phyloP scores from a whole-genome alignment of 208 protist species.

The Crithidia fasciculata region DNA sequence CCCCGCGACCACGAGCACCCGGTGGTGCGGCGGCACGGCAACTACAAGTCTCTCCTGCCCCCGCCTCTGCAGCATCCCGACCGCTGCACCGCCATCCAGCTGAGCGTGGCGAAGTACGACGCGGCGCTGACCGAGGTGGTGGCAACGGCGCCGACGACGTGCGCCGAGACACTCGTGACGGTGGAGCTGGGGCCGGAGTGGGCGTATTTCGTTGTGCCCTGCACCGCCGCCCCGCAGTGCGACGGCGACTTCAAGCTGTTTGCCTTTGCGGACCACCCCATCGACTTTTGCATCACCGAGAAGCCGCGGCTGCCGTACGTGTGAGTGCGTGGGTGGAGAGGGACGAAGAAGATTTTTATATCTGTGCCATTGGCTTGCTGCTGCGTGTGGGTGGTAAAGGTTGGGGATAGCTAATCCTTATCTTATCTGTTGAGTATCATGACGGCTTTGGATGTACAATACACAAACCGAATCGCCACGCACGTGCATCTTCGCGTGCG shows the following conservation, averaged over 20 bases:
- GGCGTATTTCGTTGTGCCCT: conserved; percentile 84
- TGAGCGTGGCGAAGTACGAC: conserved; percentile 82
- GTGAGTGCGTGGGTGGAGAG: conserved; percentile 13
- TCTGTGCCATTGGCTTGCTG: not conserved
- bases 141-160: conserved; percentile 39
- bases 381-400: not conserved
- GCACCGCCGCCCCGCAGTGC: conserved; percentile 68
- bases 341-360: not conserved
- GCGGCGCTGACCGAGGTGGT: conserved; percentile 58
- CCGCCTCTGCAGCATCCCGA: conserved; percentile 68
- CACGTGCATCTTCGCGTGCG: not conserved
- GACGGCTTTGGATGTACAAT: no score
- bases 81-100: conserved; percentile 71
- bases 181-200: conserved; percentile 47
- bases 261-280: conserved; percentile 75
- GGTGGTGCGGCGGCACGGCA: conserved; percentile 61
- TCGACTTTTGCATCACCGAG: conserved; percentile 63
- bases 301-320: conserved; percentile 73
- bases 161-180: conserved; percentile 60
- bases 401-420: not conserved
- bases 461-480: no score
- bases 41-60: conserved; percentile 70
- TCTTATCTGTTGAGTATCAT: no score
- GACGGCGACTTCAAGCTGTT: conserved; percentile 89
- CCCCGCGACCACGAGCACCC: conserved; percentile 77